Conservation (phyloP, 148 eudicot genomes). For the Silene latifolia region DNA sequence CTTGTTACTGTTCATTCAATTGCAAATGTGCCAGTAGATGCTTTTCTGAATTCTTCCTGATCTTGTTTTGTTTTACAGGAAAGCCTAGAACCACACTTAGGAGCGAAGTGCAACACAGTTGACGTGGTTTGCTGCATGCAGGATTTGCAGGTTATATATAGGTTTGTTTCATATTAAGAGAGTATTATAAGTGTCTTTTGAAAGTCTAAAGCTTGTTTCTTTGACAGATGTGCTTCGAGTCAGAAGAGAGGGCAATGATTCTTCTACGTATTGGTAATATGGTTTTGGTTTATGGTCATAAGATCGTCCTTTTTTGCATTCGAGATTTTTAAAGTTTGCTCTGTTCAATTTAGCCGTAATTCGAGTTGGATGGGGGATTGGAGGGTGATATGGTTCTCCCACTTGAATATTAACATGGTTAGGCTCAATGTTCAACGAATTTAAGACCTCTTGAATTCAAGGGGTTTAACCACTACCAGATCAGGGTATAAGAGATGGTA, state of each 20-base stretch:
- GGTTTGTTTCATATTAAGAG: neutral
- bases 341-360: no score
- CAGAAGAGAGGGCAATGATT: constrained; percentile 79
- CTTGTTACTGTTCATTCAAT: no score
- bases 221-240: constrained; percentile 78
- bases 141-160: constrained; percentile 59
- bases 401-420: no score
- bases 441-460: no score
- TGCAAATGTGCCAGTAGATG: neutral
- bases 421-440: no score
- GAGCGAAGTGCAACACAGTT: constrained; percentile 54
- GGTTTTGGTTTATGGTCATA: neutral
- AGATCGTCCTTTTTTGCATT: neutral
- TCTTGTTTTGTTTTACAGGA: constrained; percentile 48
- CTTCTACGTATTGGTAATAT: constrained; percentile 16
- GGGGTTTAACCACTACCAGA: no score
- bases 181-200: neutral
- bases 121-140: constrained; percentile 96
- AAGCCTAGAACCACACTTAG: constrained; percentile 43
- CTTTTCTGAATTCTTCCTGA: neutral
- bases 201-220: constrained; percentile 10
- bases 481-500: no score
- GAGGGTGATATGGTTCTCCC: no score
- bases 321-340: no score
- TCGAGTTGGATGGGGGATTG: no score